These are phyloP conservation scores for Neurospora sp. DNA, from an alignment of 495 filamentous ascomycete genomes.

Conservation along the genomic window DNA sequence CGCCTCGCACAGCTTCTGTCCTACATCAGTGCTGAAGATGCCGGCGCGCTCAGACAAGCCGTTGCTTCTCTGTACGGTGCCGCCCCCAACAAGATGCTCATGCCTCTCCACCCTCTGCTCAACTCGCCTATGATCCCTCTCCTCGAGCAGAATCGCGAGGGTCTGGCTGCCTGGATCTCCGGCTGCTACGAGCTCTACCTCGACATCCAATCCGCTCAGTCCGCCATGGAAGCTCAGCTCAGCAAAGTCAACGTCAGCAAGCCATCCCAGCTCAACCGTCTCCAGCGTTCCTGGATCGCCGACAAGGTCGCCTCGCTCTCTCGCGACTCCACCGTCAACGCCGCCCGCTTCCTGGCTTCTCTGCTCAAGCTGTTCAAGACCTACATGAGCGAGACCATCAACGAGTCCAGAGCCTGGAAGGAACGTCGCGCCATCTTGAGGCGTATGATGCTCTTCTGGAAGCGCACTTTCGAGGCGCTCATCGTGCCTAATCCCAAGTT, in stretches of 20 bases:
- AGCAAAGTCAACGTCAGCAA: conserved; percentile 32
- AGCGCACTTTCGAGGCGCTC: conserved; percentile 42
- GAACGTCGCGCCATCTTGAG: conserved; percentile 27
- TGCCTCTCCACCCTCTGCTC: conserved; percentile 55
- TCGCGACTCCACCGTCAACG: conserved; percentile 51
- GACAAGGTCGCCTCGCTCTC: conserved; percentile 46
- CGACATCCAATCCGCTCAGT: conserved; percentile 28
- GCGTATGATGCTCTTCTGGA: conserved; percentile 45
- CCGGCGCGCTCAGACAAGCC: conserved; percentile 14
- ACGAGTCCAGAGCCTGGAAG: conserved; percentile 17
- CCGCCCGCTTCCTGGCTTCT: conserved; percentile 29
- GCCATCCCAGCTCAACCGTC: conserved; percentile 52
- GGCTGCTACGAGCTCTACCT: conserved; percentile 40
- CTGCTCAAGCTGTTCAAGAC: conserved; percentile 22
- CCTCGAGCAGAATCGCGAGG: conserved; percentile 18
- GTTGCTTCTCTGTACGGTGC: conserved; percentile 13
- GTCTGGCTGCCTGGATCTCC: conserved; percentile 33
- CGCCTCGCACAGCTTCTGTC: conserved; percentile 10
- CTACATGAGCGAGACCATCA: conserved; percentile 20
- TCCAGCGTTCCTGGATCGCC: conserved; percentile 57
- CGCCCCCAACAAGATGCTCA: conserved; percentile 18
- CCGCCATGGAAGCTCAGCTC: conserved; percentile 22
- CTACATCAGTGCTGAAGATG: conserved; percentile 19
- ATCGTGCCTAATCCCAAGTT: conserved; percentile 24
- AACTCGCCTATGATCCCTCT: conserved; percentile 46